Conservation (phyloP, 176 grass and related monocot genomes). For the Pontederia paniculata region DNA sequence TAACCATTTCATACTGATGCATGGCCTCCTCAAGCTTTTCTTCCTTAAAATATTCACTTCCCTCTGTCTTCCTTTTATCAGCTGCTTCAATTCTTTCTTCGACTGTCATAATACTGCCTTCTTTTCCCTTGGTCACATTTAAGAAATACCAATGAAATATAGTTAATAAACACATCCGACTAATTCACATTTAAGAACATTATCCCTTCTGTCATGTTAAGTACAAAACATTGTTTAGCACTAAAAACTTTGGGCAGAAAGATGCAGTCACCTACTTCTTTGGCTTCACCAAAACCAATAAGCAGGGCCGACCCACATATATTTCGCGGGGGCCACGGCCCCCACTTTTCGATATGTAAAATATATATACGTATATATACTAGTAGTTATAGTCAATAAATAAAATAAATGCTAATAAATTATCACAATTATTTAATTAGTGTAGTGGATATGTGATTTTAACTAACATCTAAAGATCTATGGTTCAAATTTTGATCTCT, state of each 20-base stretch:
- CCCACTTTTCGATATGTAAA: too few species aligned
- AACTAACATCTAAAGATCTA: too few species aligned
- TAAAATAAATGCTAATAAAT: too few species aligned
- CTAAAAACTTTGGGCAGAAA: background rate
- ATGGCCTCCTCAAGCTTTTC: constrained; percentile 78
- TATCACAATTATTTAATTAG: too few species aligned
- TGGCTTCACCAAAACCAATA: constrained; percentile 82
- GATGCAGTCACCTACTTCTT: constrained; percentile 44
- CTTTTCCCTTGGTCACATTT: constrained; percentile 56
- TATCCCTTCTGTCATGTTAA: too few species aligned
- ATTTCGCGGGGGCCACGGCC: too few species aligned
- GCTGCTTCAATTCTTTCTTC: constrained; percentile 96
- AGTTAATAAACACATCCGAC: background rate
- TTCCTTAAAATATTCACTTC: constrained; percentile 71
- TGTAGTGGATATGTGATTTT: too few species aligned
- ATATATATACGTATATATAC: too few species aligned
- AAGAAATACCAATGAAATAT: background rate
- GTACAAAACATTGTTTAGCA: background rate
- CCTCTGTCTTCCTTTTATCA: constrained; percentile 78
- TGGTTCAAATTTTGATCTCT: too few species aligned
- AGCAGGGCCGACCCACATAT: too few species aligned
- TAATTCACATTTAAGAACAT: too few species aligned
- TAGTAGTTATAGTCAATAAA: too few species aligned
- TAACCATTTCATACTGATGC: constrained; percentile 97
- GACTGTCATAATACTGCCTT: constrained; percentile 83